Conservation (phyloP, 73 alveolate species). For the Paramecium sexaurelia region DNA sequence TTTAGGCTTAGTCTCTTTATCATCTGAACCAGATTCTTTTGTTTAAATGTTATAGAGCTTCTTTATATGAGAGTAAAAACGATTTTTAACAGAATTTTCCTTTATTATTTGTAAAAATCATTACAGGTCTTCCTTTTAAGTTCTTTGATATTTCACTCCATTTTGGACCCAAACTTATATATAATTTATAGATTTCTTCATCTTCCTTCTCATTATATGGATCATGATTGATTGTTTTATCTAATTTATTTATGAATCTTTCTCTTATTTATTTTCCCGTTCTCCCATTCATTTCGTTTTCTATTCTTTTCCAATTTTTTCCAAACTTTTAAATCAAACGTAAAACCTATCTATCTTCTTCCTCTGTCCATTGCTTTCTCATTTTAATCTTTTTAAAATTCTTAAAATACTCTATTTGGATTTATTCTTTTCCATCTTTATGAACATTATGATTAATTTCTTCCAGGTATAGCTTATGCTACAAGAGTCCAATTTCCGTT, state of each 20-base stretch:
- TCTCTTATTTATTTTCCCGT: slow-evolving; percentile 97
- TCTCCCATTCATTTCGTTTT: slow-evolving; percentile 64
- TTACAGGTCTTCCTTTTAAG: slow-evolving; percentile 64
- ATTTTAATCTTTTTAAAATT: slow-evolving; percentile 22
- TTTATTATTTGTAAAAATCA: background rate
- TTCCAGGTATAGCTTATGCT: slow-evolving; percentile 65
- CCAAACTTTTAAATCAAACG: slow-evolving; percentile 61
- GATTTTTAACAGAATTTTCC: slow-evolving; percentile 66
- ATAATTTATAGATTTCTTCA: slow-evolving; percentile 49
- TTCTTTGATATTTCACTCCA: slow-evolving; percentile 68
- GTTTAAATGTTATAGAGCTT: background rate
- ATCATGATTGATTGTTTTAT: slow-evolving; percentile 89
- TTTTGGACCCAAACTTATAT: slow-evolving; percentile 56
- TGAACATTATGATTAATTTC: slow-evolving; percentile 65
- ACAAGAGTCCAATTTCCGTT: slow-evolving; percentile 49
- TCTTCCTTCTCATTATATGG: slow-evolving; percentile 91
- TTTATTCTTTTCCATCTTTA: slow-evolving; percentile 67
- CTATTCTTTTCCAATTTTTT: slow-evolving; percentile 68
- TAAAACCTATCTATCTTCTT: slow-evolving; percentile 60
- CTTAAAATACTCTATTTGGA: slow-evolving; percentile 47
- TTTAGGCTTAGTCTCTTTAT: background rate
- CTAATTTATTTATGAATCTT: slow-evolving; percentile 97
- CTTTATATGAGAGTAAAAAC: slow-evolving; percentile 63
- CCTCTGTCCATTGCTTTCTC: slow-evolving; percentile 68
- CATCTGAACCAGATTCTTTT: slow-evolving; percentile 1